Conservation (phyloP, 371 early-diverging fungal species). For the Mortierella sp. region DNA sequence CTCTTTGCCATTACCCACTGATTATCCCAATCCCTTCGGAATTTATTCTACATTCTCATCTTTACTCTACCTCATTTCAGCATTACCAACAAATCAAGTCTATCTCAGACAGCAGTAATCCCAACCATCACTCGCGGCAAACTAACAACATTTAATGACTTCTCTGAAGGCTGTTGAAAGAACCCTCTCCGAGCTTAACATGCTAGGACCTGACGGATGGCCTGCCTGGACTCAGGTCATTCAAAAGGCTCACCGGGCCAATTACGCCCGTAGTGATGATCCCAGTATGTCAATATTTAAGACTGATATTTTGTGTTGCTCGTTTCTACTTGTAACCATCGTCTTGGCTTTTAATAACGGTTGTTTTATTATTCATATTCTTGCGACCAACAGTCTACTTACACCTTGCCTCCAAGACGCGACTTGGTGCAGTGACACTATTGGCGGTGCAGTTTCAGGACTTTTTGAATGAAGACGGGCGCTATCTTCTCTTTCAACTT, state of each 20-base stretch:
- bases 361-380: background rate
- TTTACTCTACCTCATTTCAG: background rate
- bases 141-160: slow-evolving; percentile 11
- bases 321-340: too few relatives aligned
- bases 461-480: slow-evolving; percentile 67
- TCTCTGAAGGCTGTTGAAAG: slow-evolving; percentile 44
- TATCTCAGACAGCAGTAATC: background rate
- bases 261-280: slow-evolving; percentile 54
- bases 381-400: slow-evolving; percentile 29
- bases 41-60: background rate
- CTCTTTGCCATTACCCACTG: background rate
- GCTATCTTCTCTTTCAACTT: slow-evolving; percentile 65
- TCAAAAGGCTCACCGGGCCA: slow-evolving; percentile 42
- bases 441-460: slow-evolving; percentile 62
- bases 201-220: slow-evolving; percentile 51
- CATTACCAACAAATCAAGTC: slow-evolving; percentile 5
- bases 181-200: slow-evolving; percentile 45
- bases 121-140: background rate
- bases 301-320: background rate
- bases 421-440: slow-evolving; percentile 52
- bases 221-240: slow-evolving; percentile 57
- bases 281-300: slow-evolving; percentile 28
- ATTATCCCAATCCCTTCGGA: background rate
- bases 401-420: slow-evolving; percentile 52
- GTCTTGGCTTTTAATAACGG: too few relatives aligned